Base-by-base conservation (phyloP, 352 stramenopile genomes). In the Phytophthora ohioensis region DNA sequence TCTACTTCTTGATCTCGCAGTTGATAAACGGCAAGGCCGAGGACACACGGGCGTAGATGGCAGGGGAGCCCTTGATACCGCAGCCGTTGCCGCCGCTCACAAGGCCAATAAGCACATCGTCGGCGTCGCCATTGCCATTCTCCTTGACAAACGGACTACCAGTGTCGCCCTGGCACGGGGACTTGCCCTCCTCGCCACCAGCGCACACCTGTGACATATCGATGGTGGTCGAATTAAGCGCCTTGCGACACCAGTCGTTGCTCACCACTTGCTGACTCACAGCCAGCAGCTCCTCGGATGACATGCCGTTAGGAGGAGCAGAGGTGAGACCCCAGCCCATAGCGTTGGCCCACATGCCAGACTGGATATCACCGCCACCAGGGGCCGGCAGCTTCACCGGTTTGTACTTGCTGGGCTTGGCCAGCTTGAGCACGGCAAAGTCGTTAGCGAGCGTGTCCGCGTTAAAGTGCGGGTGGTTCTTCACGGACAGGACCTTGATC, bases 71-170 rank as follows among this genome's bases (percentile, higher is more conserved):
- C 62, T 65, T 67, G 27, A 64, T 36, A 7, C 57, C 78, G 47
- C 73, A 90, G 34, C 67, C 79, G n/a, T 69, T 61, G 12, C 74
- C 77, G 53, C 79, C 89, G 48, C 58, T 78, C 6, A 84, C 67
- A 15, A 90, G 21, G 15, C 85, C 85, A 5, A 90, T 76, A 9
- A 89, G 41, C 5, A 76, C 61, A 79, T 87, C 62, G 68, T 76
- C 55, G 45, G 55, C 39, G 55, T 74, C 52, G 35, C 56, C 61
- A 41, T 49, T 54, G 27, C n/a, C 51, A 32, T 74, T 64, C 45
- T 77, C 58, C 32, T 64, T 62, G 32, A 79, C 58, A 9, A 82
- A 51, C 0, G 73, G 77, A 32, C 78, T 71, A 30, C 78, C 78
- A 3, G 43, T 73, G 55, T 84, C 75, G 13, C 72, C 69, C 46